Evolutionary conservation across 2,329 filamentous ascomycete genomes (phyloP).

Genomic region (Penicillium sclerotigenum): DNA sequence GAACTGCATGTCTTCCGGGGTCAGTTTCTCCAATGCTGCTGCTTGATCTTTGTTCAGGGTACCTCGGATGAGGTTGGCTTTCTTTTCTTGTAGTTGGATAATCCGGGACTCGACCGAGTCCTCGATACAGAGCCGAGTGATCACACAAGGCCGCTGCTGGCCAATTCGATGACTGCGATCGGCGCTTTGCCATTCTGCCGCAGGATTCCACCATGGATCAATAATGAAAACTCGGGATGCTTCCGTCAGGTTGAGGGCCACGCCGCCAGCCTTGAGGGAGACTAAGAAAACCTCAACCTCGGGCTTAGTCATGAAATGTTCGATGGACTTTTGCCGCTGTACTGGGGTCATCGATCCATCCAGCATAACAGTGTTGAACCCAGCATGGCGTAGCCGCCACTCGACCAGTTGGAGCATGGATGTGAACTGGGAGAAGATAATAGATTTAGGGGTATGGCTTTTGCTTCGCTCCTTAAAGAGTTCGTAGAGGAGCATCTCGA

Average conservation of each 20-base stretch:
- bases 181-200: slow-evolving; percentile 97
- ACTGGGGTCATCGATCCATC: slow-evolving; percentile 96
- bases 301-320: slow-evolving; percentile 93
- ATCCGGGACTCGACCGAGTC: slow-evolving; percentile 96
- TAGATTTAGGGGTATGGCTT: slow-evolving; percentile 91
- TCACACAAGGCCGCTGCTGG: slow-evolving; percentile 87
- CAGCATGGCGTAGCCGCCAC: slow-evolving; percentile 93
- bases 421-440: slow-evolving; percentile 96
- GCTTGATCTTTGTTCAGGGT: slow-evolving; percentile 88
- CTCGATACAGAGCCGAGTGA: slow-evolving; percentile 92
- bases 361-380: slow-evolving; percentile 96
- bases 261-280: slow-evolving; percentile 91
- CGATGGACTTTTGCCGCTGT: slow-evolving; percentile 88
- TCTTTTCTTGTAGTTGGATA: slow-evolving; percentile 96
- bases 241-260: slow-evolving; percentile 92
- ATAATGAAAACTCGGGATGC: slow-evolving; percentile 94
- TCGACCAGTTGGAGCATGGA: slow-evolving; percentile 96
- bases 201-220: slow-evolving; percentile 99
- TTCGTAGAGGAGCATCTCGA: slow-evolving; percentile 92
- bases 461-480: slow-evolving; percentile 87
- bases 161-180: slow-evolving; percentile 94
- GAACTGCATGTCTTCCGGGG: slow-evolving; percentile 90
- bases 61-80: slow-evolving; percentile 94
- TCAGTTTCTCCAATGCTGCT: slow-evolving; percentile 85
- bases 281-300: slow-evolving; percentile 96